A percentile compares a stretch with the other conserved stretches of the same genome.
Conservation (phyloP, 805 yeast species). For the Candida boleticola region DNA sequence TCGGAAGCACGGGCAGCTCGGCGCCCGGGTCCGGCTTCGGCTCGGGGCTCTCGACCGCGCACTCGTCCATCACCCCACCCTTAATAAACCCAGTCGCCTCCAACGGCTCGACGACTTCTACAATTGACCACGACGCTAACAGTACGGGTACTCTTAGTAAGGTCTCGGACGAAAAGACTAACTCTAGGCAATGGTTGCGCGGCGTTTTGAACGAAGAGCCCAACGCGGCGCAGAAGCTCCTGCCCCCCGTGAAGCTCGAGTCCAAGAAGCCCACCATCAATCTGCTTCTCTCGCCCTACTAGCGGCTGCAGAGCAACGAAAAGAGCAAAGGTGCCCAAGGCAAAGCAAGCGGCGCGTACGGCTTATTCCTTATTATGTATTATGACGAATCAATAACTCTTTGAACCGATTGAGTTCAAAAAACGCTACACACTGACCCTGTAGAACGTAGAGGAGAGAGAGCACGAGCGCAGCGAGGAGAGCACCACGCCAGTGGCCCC, state of each 20-base stretch:
- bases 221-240: neutral
- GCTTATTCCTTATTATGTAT: too few relatives aligned
- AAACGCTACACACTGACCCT: too few relatives aligned
- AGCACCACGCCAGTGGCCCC: too few relatives aligned
- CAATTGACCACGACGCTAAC: too few relatives aligned
- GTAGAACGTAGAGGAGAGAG: too few relatives aligned
- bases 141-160: too few relatives aligned
- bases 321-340: too few relatives aligned
- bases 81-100: conserved; percentile 7
- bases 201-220: conserved; percentile 27
- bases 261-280: conserved; percentile 30
- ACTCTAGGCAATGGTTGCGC: conserved; percentile 19
- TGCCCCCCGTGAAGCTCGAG: conserved; percentile 1
- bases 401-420: too few relatives aligned
- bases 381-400: too few relatives aligned
- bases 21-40: neutral
- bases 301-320: too few relatives aligned
- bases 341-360: too few relatives aligned
- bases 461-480: too few relatives aligned
- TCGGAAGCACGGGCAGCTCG: neutral
- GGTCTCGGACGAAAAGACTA: neutral
- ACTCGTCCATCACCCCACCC: conserved; percentile 5
- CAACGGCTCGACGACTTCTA: conserved; percentile 4
- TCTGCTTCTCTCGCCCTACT: conserved; percentile 27
- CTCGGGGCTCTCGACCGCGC: neutral